Base-by-base conservation (phyloP, 2,329 filamentous ascomycete species). In the Fonsecaea nubica region DNA sequence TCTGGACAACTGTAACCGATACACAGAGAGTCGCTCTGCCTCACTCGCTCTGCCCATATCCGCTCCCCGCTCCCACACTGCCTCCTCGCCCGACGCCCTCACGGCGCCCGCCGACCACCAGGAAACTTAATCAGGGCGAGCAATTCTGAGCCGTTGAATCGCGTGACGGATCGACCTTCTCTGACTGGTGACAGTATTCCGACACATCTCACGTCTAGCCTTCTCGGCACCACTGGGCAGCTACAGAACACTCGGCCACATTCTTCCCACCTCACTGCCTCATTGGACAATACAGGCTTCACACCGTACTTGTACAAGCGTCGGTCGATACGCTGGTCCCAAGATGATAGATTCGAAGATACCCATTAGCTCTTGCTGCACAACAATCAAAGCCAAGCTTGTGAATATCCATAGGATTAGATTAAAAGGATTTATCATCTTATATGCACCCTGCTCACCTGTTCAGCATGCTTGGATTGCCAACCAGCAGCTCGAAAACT, bases 121-220 rank as follows among this genome's bases (percentile, higher is more conserved):
- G 25, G 7, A 21, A 50, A 25, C 45, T 25, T 21, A 25, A 25
- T 21, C 45, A 25, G 21, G 18, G 25, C 18, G n/a, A 50, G 45
- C 45, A 25, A 50, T 4, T 50, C 18, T 25, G n/a, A 25, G 18
- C 18, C 45, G 12, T 52, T 50, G 15, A 35, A 58, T 63, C 61
- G 56, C 61, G 61, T 63, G 61, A 63, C 48, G 36, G 13, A 63
- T 63, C 54, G 52, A 21, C 54, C 54, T 38, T 54, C 45, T 63
- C 61, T 57, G 40, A 58, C 61, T 58, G 54, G 61, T 40, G 54
- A 58, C 36, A 21, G 8, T 52, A 45, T 38, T 18, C 48, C 6
- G 18, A 25, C 25, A 48, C 60, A 13, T 18, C 40, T 48, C 25
- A n/a, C 25, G 15, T 25, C 40, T 48, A 15, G 35, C 40, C 25